These are phyloP conservation scores for Ilex paraguariensis DNA, from an alignment of 305 asterid genomes.

Conservation along the genomic window DNA sequence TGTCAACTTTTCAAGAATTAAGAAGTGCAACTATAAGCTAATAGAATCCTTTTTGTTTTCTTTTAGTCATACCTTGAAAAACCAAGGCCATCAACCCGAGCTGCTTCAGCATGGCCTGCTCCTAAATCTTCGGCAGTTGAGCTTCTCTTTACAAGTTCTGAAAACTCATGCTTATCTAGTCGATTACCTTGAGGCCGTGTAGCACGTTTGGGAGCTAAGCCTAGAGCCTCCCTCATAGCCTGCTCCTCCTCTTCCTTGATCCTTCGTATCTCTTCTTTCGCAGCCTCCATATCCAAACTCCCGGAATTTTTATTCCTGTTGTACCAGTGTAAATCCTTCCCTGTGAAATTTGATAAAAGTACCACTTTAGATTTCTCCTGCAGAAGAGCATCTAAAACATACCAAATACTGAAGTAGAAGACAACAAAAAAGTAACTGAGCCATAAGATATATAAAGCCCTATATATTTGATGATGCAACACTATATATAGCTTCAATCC, in stretches of 20 bases:
- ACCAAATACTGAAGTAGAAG: not conserved
- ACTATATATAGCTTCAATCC: too few relatives aligned
- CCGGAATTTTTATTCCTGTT: slow-evolving; percentile 68
- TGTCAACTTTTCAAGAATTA: too few relatives aligned
- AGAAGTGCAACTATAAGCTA: too few relatives aligned
- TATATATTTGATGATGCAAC: too few relatives aligned
- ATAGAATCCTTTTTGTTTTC: too few relatives aligned
- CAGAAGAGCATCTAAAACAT: not conserved
- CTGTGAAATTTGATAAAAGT: slow-evolving; percentile 23
- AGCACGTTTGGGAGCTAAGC: slow-evolving; percentile 91
- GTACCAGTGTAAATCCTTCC: slow-evolving; percentile 95
- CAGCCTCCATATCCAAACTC: slow-evolving; percentile 42
- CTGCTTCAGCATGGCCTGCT: slow-evolving; percentile 98
- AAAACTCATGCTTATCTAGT: slow-evolving; percentile 89
- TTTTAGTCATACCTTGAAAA: slow-evolving; percentile 50
- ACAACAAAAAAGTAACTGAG: not conserved
- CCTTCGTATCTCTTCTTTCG: slow-evolving; percentile 81
- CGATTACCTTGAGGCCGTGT: slow-evolving; percentile 57
- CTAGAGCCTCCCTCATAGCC: slow-evolving; percentile 97
- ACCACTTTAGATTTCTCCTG: not conserved
- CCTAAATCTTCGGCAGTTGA: slow-evolving; percentile 99
- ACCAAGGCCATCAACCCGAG: slow-evolving; percentile 92
- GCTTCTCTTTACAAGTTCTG: slow-evolving; percentile 88
- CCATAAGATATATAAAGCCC: not conserved
- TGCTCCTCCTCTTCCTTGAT: slow-evolving; percentile 98